These are phyloP conservation scores for Pelagophyceae sp. DNA, from an alignment of 352 stramenopile genomes.

Conservation along the genomic window DNA sequence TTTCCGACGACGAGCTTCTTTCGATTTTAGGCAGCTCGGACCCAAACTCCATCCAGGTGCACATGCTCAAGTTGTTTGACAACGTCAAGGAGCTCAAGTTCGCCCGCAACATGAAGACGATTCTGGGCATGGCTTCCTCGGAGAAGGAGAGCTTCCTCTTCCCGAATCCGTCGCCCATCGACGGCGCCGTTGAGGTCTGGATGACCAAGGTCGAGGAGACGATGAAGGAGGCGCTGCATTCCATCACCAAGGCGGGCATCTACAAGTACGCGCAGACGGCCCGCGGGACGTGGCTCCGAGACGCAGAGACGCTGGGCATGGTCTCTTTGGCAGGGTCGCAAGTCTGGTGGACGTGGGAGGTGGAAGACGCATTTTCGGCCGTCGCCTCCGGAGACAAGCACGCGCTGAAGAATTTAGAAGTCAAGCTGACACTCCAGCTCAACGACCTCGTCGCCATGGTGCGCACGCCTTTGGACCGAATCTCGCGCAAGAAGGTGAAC, in stretches of 20 bases:
- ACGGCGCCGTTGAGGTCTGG: slow-evolving; percentile 80
- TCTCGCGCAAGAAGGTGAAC: slow-evolving; percentile 82
- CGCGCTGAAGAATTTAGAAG: slow-evolving; percentile 80
- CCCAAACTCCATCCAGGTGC: slow-evolving; percentile 77
- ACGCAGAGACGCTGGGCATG: slow-evolving; percentile 20
- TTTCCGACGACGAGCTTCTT: slow-evolving; percentile 81
- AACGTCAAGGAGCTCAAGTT: slow-evolving; percentile 83
- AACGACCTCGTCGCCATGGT: slow-evolving; percentile 78
- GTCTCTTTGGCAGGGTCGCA: slow-evolving; percentile 78
- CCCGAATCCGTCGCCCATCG: slow-evolving; percentile 58
- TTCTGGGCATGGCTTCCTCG: slow-evolving; percentile 75
- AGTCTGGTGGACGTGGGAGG: slow-evolving; percentile 86
- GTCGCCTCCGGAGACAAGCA: slow-evolving; percentile 79
- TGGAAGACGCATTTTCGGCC: slow-evolving; percentile 78
- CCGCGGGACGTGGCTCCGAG: slow-evolving; percentile 64
- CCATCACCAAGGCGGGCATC: slow-evolving; percentile 81
- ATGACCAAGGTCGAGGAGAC: slow-evolving; percentile 80
- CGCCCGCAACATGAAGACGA: slow-evolving; percentile 69
- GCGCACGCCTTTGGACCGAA: slow-evolving; percentile 64
- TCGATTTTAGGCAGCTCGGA: slow-evolving; percentile 78
- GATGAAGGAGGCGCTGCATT: slow-evolving; percentile 69
- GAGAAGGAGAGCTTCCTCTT: slow-evolving; percentile 79
- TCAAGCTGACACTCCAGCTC: slow-evolving; percentile 71
- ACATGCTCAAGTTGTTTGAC: slow-evolving; percentile 90
- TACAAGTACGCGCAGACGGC: slow-evolving; percentile 76